Evolutionary conservation across 208 protist species (phyloP).

Genomic region (Trypanosoma grayi): DNA sequence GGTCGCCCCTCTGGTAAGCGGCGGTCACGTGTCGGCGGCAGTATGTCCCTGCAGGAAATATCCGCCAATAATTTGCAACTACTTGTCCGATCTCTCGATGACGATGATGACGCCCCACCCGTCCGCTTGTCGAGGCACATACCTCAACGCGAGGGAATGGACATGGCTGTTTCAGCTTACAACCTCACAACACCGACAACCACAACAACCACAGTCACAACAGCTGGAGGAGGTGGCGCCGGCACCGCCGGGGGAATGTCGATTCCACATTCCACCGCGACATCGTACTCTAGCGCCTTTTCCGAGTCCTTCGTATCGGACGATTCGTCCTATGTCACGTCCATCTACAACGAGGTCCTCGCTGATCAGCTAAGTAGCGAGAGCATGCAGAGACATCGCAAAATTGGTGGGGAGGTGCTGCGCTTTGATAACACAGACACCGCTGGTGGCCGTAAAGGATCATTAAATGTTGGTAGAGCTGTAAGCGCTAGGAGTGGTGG

Average conservation of each 20-base stretch:
- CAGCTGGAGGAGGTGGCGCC: not conserved
- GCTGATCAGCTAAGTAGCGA: conserved; percentile 59
- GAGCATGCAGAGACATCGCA: conserved; percentile 16
- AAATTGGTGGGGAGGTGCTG: conserved; percentile 30
- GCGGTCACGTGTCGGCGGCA: conserved; percentile 1
- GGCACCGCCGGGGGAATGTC: conserved; percentile 2
- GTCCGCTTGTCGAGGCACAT: conserved; percentile 83
- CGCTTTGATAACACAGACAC: conserved; percentile 19
- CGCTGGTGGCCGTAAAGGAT: not conserved
- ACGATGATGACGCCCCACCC: conserved; percentile 39
- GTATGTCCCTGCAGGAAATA: conserved; percentile 17
- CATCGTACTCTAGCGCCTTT: conserved; percentile 49
- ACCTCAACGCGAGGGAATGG: conserved; percentile 72
- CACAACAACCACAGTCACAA: not conserved
- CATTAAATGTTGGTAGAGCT: not conserved
- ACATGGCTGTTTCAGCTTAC: conserved; percentile 77
- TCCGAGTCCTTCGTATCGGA: conserved; percentile 80
- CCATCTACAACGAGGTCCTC: conserved; percentile 85
- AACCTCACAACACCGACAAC: conserved; percentile 37
- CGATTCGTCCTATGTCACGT: conserved; percentile 78
- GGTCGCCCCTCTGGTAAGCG: conserved; percentile 7
- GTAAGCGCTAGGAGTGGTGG: not conserved
- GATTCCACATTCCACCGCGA: conserved; percentile 11
- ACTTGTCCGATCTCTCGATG: conserved; percentile 19
- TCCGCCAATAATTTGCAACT: conserved; percentile 22